phyloP scores from a whole-genome alignment of 768 basidiomycete genomes.

The Leccinum subgranulosum region DNA sequence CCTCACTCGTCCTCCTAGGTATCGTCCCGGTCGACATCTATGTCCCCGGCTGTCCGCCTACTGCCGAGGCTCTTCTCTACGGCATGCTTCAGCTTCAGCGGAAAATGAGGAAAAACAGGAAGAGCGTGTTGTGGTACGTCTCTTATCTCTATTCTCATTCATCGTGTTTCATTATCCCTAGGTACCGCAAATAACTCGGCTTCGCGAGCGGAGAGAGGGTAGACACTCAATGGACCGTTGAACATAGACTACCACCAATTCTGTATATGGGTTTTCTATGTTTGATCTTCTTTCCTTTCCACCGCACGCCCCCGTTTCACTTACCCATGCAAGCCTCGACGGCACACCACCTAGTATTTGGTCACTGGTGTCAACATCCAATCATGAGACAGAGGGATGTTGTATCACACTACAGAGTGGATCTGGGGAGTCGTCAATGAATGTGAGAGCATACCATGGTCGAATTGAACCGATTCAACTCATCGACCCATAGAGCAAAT shows the following conservation, averaged over 20 bases:
- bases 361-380: slow-evolving; percentile 1
- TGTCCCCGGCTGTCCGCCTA: slow-evolving; percentile 92
- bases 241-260: slow-evolving; percentile 23
- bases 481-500: not conserved
- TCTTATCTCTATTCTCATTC: not conserved
- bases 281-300: slow-evolving; percentile 4
- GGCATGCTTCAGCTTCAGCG: slow-evolving; percentile 96
- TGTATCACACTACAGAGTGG: not conserved
- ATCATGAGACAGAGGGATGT: not conserved
- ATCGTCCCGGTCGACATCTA: slow-evolving; percentile 99
- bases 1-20: slow-evolving; percentile 41
- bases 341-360: not conserved
- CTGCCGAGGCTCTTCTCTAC: slow-evolving; percentile 95
- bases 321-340: not conserved
- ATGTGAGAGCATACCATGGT: not conserved
- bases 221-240: slow-evolving; percentile 7
- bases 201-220: not conserved
- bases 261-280: slow-evolving; percentile 17
- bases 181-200: slow-evolving; percentile 27
- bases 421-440: not conserved
- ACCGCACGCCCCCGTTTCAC: not conserved
- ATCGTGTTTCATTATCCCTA: slow-evolving; percentile 4
- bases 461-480: not conserved
- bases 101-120: slow-evolving; percentile 89
- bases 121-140: slow-evolving; percentile 79